Evolutionary conservation across 495 filamentous ascomycete genomes (phyloP).

Genomic region (Aspergillus wentii): DNA sequence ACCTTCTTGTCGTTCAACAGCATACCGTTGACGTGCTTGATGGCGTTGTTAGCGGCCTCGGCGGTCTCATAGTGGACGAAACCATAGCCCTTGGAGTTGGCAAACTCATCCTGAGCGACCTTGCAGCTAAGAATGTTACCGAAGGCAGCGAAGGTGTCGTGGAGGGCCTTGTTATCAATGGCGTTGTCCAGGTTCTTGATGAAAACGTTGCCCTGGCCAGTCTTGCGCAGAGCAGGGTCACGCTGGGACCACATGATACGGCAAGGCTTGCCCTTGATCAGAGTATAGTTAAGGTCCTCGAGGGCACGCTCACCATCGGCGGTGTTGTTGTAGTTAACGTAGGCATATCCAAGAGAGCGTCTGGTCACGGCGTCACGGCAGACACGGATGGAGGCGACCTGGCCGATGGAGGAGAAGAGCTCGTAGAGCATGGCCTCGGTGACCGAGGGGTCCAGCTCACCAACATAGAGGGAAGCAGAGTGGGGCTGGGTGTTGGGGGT

Average conservation of each 20-base stretch:
- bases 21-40: constrained; percentile 99
- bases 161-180: constrained; percentile 99
- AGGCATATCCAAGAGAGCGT: constrained; percentile 97
- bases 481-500: constrained; percentile 74
- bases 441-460: constrained; percentile 94
- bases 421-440: constrained; percentile 99
- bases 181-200: constrained; percentile 99
- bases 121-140: constrained; percentile 99
- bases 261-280: constrained; percentile 98
- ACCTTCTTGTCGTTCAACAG: constrained; percentile 99
- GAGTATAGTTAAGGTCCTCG: constrained; percentile 98
- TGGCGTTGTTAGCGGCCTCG: constrained; percentile 91
- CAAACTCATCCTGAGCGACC: constrained; percentile 95
- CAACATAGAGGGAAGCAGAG: constrained; percentile 97
- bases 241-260: constrained; percentile 99
- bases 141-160: constrained; percentile 98
- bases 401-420: constrained; percentile 98
- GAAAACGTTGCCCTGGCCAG: constrained; percentile 98
- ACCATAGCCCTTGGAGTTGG: constrained; percentile 95
- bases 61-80: constrained; percentile 99
- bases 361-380: constrained; percentile 99
- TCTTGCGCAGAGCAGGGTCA: constrained; percentile 98
- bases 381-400: constrained; percentile 98
- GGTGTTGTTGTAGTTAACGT: constrained; percentile 99
- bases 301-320: constrained; percentile 94